phyloP scores from a whole-genome alignment of 805 yeast genomes.

The Candida nonsorbophila region DNA sequence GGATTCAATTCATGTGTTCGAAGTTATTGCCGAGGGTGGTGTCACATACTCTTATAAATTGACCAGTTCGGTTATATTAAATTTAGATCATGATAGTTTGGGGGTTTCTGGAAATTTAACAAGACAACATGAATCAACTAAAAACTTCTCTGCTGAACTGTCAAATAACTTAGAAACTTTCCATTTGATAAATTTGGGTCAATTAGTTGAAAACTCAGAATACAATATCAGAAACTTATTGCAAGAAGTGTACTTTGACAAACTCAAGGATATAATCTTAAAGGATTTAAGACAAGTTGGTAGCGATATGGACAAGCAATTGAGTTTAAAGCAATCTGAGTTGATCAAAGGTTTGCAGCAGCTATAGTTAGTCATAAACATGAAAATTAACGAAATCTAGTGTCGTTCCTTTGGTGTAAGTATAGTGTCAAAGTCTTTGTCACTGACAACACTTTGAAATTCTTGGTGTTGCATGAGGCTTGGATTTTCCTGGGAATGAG shows the following conservation, averaged over 20 bases:
- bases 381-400: no score
- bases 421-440: no score
- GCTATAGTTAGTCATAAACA: slow-evolving; percentile 15
- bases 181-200: slow-evolving; percentile 85
- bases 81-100: slow-evolving; percentile 37
- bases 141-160: slow-evolving; percentile 16
- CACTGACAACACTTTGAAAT: no score
- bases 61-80: slow-evolving; percentile 85
- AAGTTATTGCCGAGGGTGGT: slow-evolving; percentile 44
- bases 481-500: no score
- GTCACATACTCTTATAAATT: slow-evolving; percentile 53
- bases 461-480: no score
- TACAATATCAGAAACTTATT: slow-evolving; percentile 78
- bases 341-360: slow-evolving; percentile 35
- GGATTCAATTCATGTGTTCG: slow-evolving; percentile 95
- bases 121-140: slow-evolving; percentile 66
- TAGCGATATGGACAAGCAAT: slow-evolving; percentile 21
- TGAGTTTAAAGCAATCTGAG: slow-evolving; percentile 30
- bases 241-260: slow-evolving; percentile 93
- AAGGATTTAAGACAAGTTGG: slow-evolving; percentile 38
- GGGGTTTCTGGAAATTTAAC: slow-evolving; percentile 79
- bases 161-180: slow-evolving; percentile 46
- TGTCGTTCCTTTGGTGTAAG: no score
- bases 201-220: slow-evolving; percentile 83
- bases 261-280: slow-evolving; percentile 77